These are phyloP conservation scores for Moesziomyces sp. DNA, from an alignment of 1,284 basidiomycete genomes.

Conservation along the genomic window DNA sequence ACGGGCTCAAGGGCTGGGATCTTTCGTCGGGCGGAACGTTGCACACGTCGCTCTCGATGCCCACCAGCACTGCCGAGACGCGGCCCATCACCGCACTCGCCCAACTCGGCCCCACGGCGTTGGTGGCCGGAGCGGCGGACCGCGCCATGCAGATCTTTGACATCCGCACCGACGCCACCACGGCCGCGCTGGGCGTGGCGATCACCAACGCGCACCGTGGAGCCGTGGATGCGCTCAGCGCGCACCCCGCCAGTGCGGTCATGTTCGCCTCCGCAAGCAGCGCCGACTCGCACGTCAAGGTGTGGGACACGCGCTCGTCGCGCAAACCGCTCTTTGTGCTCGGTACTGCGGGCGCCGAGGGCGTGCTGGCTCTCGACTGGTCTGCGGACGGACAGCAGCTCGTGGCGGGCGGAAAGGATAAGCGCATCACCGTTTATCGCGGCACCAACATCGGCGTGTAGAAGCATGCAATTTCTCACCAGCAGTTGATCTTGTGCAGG, in stretches of 20 bases:
- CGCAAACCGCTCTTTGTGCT: constrained; percentile 64
- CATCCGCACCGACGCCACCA: constrained; percentile 18
- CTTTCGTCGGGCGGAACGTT: constrained; percentile 35
- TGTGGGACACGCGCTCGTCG: constrained; percentile 60
- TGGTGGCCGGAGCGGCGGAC: constrained; percentile 58
- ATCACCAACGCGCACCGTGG: constrained; percentile 53
- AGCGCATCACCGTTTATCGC: constrained; percentile 44
- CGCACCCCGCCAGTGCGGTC: constrained; percentile 50
- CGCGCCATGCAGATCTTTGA: constrained; percentile 62
- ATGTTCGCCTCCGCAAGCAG: constrained; percentile 52
- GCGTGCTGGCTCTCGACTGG: constrained; percentile 62
- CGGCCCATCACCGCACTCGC: constrained; percentile 49
- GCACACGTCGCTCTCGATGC: constrained; percentile 25
- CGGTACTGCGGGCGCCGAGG: constrained; percentile 18
- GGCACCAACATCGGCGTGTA: constrained; percentile 37
- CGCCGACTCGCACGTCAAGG: constrained; percentile 52
- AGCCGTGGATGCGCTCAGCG: constrained; percentile 41
- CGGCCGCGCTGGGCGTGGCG: constrained; percentile 12
- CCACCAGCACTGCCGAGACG: constrained; percentile 14
- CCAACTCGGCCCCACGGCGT: constrained; percentile 27
- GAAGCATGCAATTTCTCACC: constrained; percentile 70
- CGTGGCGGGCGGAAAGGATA: constrained; percentile 64
- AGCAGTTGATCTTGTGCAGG: constrained; percentile 81
- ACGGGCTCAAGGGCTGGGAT: constrained; percentile 64
- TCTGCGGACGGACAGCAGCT: constrained; percentile 53